Evolutionary conservation across 345 rosid genomes (phyloP), one percentile per base, ranked within the genome.

Genomic region (Pelargonium nanum): DNA sequence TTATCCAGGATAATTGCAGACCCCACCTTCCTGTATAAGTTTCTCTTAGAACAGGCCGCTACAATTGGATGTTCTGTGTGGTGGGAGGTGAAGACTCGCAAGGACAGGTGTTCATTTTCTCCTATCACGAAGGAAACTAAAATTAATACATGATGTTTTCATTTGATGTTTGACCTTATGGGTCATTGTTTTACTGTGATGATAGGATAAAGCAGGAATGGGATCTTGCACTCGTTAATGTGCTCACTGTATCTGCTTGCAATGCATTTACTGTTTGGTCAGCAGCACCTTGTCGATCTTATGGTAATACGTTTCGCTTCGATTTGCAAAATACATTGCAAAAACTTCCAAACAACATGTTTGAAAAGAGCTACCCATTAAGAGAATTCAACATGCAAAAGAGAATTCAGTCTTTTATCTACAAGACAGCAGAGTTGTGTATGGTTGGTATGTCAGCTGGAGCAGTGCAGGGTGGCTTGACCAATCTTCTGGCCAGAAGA

Each of bases 271-370:
- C 80, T 65, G 92, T 93, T 73, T 93, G 97, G 97, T 74, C 88
- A 19, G 87, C 89, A 51, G 96, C 96, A 62, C 97, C 97, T 58
- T 87, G 88, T 67, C 97, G 94, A 62, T 93, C 99, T 44, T 89
- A 93, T 69, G 97, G 94, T 53, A 86, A 83, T 73, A 89, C 97
- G 10, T 89, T 87, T 69, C 90, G 68, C 61, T 93, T 87, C 70
- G 96, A 87, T 76, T 70, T 87, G 82, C 97, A 87, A 79, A 93
- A 93, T 76, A 87, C 96, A 34, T 68, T 87, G 63, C 97, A 89
- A 78, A 89, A 93, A 82, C 89, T 93, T 64, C 99, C 99, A 21
- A 93, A 87, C 79, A 93, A 93, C 69, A 57, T 93, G 58, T 93
- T 93, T 69, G 99, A 93, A 65, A 77, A 58, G 79, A 89, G 97